Conservation (phyloP, 2,329 filamentous ascomycete genomes). For the Cladosporium sp. region DNA sequence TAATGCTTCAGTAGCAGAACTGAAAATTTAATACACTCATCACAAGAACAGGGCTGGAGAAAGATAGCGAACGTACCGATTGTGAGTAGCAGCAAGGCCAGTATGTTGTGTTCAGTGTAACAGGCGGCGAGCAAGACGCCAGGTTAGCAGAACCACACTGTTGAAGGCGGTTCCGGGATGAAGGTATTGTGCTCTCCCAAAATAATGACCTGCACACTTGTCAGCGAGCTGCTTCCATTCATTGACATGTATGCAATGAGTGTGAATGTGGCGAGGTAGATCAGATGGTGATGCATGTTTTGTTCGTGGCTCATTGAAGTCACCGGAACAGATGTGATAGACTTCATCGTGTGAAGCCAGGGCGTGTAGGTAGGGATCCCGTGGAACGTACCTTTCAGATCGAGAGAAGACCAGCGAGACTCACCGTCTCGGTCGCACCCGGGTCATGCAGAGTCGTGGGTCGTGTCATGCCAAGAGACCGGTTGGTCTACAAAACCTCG, state of each 20-base stretch:
- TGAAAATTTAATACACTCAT: conserved; percentile 35
- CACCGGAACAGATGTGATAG: conserved; percentile 32
- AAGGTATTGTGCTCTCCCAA: background rate
- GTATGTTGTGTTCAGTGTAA: background rate
- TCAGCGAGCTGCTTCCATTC: conserved; percentile 1
- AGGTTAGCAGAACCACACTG: background rate
- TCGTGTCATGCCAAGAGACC: too few species aligned
- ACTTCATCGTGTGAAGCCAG: conserved; percentile 23
- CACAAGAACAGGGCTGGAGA: conserved; percentile 19
- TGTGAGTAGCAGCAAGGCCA: background rate
- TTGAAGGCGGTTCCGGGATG: background rate
- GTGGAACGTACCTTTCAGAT: conserved; percentile 13
- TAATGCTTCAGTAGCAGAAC: conserved; percentile 34
- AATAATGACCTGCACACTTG: background rate
- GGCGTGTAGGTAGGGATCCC: background rate
- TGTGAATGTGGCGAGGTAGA: conserved; percentile 10
- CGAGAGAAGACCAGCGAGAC: background rate
- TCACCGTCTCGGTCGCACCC: background rate
- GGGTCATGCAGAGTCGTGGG: too few species aligned
- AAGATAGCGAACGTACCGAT: conserved; percentile 8
- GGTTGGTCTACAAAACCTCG: too few species aligned
- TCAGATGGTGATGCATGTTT: conserved; percentile 40
- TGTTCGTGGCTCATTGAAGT: conserved; percentile 33
- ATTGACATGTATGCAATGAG: background rate
- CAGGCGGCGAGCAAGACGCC: too few species aligned